These are phyloP conservation scores for Boeremia lycopersici DNA, from an alignment of 2,329 filamentous ascomycete species.

Conservation along the genomic window DNA sequence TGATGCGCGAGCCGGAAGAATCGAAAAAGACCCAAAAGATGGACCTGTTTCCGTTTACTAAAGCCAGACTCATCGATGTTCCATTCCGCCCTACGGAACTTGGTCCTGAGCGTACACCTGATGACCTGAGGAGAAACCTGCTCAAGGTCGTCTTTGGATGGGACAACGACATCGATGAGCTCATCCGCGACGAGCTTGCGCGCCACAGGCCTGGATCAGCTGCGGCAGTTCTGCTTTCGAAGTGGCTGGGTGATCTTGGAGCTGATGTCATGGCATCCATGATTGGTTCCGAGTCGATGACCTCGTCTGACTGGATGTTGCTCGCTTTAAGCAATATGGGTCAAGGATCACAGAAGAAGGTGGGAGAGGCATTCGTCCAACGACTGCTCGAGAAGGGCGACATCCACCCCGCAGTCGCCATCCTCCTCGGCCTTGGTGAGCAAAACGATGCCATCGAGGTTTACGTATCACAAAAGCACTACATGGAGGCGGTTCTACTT, in stretches of 20 bases:
- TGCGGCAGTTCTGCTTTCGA: slow-evolving; percentile 80
- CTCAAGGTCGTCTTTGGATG: slow-evolving; percentile 93
- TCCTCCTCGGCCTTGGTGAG: slow-evolving; percentile 90
- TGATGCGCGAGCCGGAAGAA: slow-evolving; percentile 78
- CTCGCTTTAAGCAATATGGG: slow-evolving; percentile 89
- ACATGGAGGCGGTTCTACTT: slow-evolving; percentile 90
- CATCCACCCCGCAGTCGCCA: slow-evolving; percentile 87
- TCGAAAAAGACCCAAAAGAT: slow-evolving; percentile 60
- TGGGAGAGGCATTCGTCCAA: slow-evolving; percentile 89
- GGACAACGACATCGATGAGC: slow-evolving; percentile 79
- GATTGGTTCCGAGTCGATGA: slow-evolving; percentile 80
- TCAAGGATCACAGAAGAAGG: slow-evolving; percentile 77
- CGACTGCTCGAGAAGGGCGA: slow-evolving; percentile 88
- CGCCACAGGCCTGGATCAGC: slow-evolving; percentile 76
- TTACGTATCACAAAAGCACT: slow-evolving; percentile 88
- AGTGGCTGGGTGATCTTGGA: slow-evolving; percentile 89
- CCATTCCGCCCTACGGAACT: slow-evolving; percentile 75
- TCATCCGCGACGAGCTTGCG: slow-evolving; percentile 84
- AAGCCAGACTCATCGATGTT: slow-evolving; percentile 79
- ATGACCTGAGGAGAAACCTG: slow-evolving; percentile 89
- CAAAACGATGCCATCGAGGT: slow-evolving; percentile 94
- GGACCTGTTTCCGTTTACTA: slow-evolving; percentile 86
- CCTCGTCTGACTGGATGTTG: slow-evolving; percentile 95
- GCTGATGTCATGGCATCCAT: slow-evolving; percentile 80
- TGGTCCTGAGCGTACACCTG: slow-evolving; percentile 55